These are phyloP conservation scores for Aspergillus cejpii DNA, from an alignment of 2,329 filamentous ascomycete genomes.

Conservation along the genomic window DNA sequence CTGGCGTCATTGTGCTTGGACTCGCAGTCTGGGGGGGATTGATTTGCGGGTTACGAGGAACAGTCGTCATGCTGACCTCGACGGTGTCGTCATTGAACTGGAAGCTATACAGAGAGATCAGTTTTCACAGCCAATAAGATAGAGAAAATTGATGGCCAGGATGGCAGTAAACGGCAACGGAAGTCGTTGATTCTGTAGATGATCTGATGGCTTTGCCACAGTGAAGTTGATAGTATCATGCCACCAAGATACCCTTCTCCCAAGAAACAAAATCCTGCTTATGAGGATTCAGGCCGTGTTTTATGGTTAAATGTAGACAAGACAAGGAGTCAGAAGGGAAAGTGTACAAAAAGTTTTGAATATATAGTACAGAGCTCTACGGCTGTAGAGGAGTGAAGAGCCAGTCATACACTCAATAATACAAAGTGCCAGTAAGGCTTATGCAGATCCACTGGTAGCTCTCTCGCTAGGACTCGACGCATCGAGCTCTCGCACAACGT, in stretches of 20 bases:
- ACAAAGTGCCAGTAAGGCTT: conserved; percentile 1
- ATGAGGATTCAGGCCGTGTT: no score
- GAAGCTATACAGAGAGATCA: no score
- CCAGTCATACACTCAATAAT: background rate
- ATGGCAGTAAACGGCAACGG: no score
- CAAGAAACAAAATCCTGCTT: no score
- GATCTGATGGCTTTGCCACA: background rate
- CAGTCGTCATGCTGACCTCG: conserved; percentile 27
- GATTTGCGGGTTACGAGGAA: conserved; percentile 7
- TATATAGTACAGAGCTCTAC: background rate
- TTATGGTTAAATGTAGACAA: no score
- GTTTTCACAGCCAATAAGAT: conserved; percentile 10
- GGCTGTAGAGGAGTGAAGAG: background rate
- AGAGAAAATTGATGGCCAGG: no score
- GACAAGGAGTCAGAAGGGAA: background rate
- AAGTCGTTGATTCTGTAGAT: no score
- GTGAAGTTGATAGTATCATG: background rate
- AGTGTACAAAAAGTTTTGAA: background rate
- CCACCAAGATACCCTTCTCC: no score
- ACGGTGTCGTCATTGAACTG: conserved; percentile 20
- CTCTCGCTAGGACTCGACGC: conserved; percentile 3
- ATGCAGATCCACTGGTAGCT: conserved; percentile 1
- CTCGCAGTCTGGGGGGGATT: background rate
- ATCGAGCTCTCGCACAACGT: conserved; percentile 49
- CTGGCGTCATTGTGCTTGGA: background rate